These are phyloP conservation scores for Fennellomyces sp. DNA, from an alignment of 371 early-diverging fungal species.

Conservation along the genomic window DNA sequence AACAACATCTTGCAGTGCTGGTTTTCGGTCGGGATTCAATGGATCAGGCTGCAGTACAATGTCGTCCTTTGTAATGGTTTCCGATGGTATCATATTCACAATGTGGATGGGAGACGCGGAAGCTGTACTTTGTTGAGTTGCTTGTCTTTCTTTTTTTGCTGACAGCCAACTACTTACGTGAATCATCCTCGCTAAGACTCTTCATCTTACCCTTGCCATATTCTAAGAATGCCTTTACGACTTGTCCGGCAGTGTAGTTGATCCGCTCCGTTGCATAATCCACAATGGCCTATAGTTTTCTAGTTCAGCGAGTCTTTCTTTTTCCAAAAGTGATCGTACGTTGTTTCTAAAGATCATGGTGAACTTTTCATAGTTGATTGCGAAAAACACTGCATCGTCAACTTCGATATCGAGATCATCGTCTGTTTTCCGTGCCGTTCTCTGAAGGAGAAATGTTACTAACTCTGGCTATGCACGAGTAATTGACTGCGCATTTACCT, in stretches of 20 bases:
- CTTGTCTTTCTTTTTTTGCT: too few relatives aligned
- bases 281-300: slow-evolving; percentile 52
- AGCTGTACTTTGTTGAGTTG: too few relatives aligned
- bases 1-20: slow-evolving; percentile 49
- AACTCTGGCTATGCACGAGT: not conserved
- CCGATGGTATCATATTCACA: slow-evolving; percentile 53
- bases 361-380: slow-evolving; percentile 76
- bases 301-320: not conserved
- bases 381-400: slow-evolving; percentile 63
- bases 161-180: slow-evolving; percentile 59
- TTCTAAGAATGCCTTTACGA: slow-evolving; percentile 63
- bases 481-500: slow-evolving; percentile 15
- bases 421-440: slow-evolving; percentile 16
- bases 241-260: slow-evolving; percentile 70
- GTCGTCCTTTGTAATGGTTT: slow-evolving; percentile 47
- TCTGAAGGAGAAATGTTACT: slow-evolving; percentile 7
- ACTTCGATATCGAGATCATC: slow-evolving; percentile 49
- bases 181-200: slow-evolving; percentile 50
- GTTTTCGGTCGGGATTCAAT: slow-evolving; percentile 43
- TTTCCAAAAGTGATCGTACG: slow-evolving; percentile 35
- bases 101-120: slow-evolving; percentile 62
- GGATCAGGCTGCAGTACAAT: slow-evolving; percentile 60
- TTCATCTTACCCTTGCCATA: slow-evolving; percentile 49
- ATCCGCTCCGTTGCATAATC: slow-evolving; percentile 64
- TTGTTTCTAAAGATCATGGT: slow-evolving; percentile 79